Percentiles rank a stretch among this genome's conserved stretches.
phyloP scores from a whole-genome alignment of 192 early-diverging fungal species.

The Phlyctochytrium arcticum region DNA sequence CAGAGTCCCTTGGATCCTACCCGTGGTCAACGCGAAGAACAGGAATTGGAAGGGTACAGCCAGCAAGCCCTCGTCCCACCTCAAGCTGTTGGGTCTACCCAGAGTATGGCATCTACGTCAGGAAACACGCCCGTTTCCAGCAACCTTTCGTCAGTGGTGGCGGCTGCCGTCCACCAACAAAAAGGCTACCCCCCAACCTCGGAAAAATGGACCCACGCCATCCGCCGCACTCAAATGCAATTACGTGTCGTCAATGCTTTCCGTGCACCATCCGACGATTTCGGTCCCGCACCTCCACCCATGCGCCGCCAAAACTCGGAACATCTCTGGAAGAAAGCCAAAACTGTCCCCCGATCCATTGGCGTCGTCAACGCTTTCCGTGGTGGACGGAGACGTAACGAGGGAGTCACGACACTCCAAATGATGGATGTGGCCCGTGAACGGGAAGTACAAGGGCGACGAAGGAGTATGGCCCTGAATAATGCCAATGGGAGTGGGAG shows the following conservation, averaged over 20 bases:
- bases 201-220: slow-evolving; percentile 11
- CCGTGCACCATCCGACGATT: background rate
- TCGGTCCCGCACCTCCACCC: background rate
- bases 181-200: background rate
- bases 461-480: no score
- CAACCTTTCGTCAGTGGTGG: background rate
- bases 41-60: background rate
- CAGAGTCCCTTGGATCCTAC: background rate
- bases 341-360: slow-evolving; percentile 3
- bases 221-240: slow-evolving; percentile 25
- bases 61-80: no score
- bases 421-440: no score
- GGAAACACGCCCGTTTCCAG: background rate
- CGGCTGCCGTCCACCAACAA: background rate
- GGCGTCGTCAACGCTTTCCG: slow-evolving; percentile 38
- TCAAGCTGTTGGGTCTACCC: background rate
- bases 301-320: background rate
- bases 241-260: slow-evolving; percentile 18
- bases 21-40: background rate
- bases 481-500: no score
- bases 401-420: slow-evolving; percentile 10
- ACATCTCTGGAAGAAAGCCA: slow-evolving; percentile 29
- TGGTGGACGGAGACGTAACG: slow-evolving; percentile 21
- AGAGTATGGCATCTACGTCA: no score
- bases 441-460: no score